Evolutionary conservation across 371 early-diverging fungal genomes (phyloP), one percentile per base, ranked within the genome.

Genomic region (Apophysomyces variabilis): DNA sequence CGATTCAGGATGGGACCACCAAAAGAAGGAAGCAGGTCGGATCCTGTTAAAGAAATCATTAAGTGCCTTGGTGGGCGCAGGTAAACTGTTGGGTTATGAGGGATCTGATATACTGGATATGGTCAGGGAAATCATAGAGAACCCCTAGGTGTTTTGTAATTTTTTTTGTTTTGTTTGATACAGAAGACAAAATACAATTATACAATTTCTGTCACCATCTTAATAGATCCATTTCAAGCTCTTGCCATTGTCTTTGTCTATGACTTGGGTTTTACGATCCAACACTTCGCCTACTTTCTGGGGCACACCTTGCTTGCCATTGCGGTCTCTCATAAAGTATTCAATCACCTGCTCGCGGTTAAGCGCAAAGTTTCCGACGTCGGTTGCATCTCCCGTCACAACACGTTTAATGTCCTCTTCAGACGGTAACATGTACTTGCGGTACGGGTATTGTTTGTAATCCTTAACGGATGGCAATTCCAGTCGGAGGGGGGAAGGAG

Each of bases 371-470:
- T 75, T 66, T 70, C 88, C 71, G 68, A 85, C 79, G 75, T 87
- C 90, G 61, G 82, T 81, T 54, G 79, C 80, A 76, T 88, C 88
- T 60, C 89, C 94, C 7, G 76, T 77, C 7, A 92, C 86, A 38
- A 92, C 76, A 38, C 57, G 75, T 60, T 84, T 76, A 45, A 98
- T 86, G 58, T 96, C 96, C 36, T 84, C 67, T 70, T 95, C 96
- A 1, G 89, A 84, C 7, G 96, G 96, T 38, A 97, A 79, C 47
- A 89, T 91, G 62, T 89, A 94, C 60, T 90, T 80, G 56, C 87
- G 85, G 66, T 90, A 90, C 14, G 94, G 94, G 73, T 95, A 94
- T 13, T 68, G 68, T 65, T 78, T 86, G 12, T 73, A 76, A 26
- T 74, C 77, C 13, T 65, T 76, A 64, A 57, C 72, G 13, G 75